Percentiles rank a stretch among this genome's conserved stretches.
Conservation (phyloP, 2,329 filamentous ascomycete genomes). For the Elsinoe arachidis region DNA sequence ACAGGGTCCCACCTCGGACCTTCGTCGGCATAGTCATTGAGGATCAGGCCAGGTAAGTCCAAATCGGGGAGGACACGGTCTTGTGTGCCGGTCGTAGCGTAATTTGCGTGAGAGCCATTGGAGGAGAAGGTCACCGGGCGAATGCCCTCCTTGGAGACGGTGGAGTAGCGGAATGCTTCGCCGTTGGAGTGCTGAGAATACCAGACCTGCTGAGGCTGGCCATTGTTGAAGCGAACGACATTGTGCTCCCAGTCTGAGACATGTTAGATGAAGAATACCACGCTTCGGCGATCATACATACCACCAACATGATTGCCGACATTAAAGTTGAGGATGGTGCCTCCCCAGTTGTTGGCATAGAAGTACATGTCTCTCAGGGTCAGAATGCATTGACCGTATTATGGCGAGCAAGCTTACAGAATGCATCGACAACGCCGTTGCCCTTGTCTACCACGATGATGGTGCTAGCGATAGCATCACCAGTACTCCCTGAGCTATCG, state of each 20-base stretch:
- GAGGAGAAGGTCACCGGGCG: constrained; percentile 51
- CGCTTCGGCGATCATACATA: constrained; percentile 22
- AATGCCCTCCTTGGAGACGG: constrained; percentile 35
- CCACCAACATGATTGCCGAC: constrained; percentile 52
- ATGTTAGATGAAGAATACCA: neutral
- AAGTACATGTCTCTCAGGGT: constrained; percentile 38
- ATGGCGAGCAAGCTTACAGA: constrained; percentile 40
- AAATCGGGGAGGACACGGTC: constrained; percentile 56
- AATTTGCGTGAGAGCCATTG: constrained; percentile 57
- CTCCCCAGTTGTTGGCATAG: constrained; percentile 49
- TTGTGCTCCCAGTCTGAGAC: constrained; percentile 48
- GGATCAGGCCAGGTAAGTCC: constrained; percentile 45
- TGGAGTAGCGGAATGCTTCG: constrained; percentile 52
- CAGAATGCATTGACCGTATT: neutral
- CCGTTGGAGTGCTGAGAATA: constrained; percentile 56
- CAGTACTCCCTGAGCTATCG: constrained; percentile 42
- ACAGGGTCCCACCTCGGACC: constrained; percentile 55
- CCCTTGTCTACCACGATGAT: constrained; percentile 53
- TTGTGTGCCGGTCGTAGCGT: constrained; percentile 51
- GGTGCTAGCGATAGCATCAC: constrained; percentile 40
- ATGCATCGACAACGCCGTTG: constrained; percentile 46
- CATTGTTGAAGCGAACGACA: constrained; percentile 56
- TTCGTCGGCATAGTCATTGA: constrained; percentile 47
- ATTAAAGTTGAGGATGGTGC: constrained; percentile 25
- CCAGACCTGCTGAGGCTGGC: constrained; percentile 49